These are phyloP conservation scores for Nyssa sinensis DNA, from an alignment of 148 eudicot species.

Conservation along the genomic window DNA sequence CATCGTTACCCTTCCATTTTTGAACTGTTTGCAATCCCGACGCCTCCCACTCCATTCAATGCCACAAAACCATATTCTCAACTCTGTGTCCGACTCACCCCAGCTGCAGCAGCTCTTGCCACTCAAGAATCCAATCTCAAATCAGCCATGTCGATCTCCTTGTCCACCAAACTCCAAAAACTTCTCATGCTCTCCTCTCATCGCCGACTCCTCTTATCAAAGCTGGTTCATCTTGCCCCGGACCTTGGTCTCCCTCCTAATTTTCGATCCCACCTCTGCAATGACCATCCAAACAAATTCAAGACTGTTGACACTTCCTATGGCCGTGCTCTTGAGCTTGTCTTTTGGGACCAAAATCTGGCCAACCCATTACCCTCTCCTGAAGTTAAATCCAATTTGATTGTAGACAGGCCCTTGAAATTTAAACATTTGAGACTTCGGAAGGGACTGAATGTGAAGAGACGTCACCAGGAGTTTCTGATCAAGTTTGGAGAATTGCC, in stretches of 20 bases:
- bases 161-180: conserved; percentile 73
- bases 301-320: conserved; percentile 85
- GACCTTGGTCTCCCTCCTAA: conserved; percentile 83
- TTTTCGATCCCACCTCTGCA: conserved; percentile 73
- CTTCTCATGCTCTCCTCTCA: conserved; percentile 82
- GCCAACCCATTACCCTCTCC: conserved; percentile 43
- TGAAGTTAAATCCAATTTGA: conserved; percentile 42
- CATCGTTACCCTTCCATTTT: conserved; percentile 81
- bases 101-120: conserved; percentile 68
- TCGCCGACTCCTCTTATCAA: conserved; percentile 63
- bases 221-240: conserved; percentile 79
- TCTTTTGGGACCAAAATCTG: conserved; percentile 59
- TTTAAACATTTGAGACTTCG: conserved; percentile 76
- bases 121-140: conserved; percentile 52
- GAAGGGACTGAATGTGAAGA: conserved; percentile 68
- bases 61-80: conserved; percentile 59
- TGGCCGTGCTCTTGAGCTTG: conserved; percentile 93
- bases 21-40: conserved; percentile 79
- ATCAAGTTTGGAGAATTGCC: conserved; percentile 64
- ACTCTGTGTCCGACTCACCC: conserved; percentile 84
- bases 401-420: conserved; percentile 87
- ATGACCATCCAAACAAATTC: conserved; percentile 69
- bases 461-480: conserved; percentile 62
- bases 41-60: conserved; percentile 61
- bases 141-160: conserved; percentile 38